Base-by-base conservation (phyloP, 1,284 basidiomycete genomes). In the Irpex sp. region DNA sequence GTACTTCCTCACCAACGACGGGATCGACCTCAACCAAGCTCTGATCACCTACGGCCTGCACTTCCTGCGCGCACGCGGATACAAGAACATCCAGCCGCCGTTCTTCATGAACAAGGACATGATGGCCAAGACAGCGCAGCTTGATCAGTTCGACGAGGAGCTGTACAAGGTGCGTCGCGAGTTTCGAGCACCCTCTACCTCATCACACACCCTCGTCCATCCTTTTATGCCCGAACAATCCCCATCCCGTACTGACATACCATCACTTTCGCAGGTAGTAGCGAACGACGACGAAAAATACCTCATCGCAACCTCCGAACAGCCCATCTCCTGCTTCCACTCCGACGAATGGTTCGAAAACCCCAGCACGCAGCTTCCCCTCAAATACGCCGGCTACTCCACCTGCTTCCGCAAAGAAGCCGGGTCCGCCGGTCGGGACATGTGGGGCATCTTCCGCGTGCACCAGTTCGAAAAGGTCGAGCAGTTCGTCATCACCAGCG, bases 351-450 rank as follows among this genome's bases (percentile, higher is more conserved):
- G 96, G 92, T 96, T 99, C 76, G 96, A 98, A 74, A 87, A 86
- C 74, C 96, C 96, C 3, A 88, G 94, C 66, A 87, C 85, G 52
- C 94, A 97, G 75, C 88, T 99, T 8, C 97, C 97, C 5, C 85
- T 98, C 75, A 84, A 85, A 78, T 96, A 89, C 72, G 93, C 89
- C 0, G 89, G 90, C 11, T 91, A 90, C 75, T 91, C 89, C 72
- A 99, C 97, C n/a, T 99, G 97, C 77, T 99, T 99, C 90, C 88
- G 97, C 57, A 99, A 98, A 79, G 97, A 99, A 80, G 97, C 97
- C 3, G 97, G 97, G 57, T 92, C 94, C 4, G 94, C 96, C 54
- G 97, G 97, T 13, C 91, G 95, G 63, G 97, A 99, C 73, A 98
- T 97, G 80, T 98, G 97, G 96, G 97, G 97, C 64, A 98, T 98